These are phyloP conservation scores for Xerocomus minutiporus DNA, from an alignment of 1,284 basidiomycete genomes.

Conservation along the genomic window DNA sequence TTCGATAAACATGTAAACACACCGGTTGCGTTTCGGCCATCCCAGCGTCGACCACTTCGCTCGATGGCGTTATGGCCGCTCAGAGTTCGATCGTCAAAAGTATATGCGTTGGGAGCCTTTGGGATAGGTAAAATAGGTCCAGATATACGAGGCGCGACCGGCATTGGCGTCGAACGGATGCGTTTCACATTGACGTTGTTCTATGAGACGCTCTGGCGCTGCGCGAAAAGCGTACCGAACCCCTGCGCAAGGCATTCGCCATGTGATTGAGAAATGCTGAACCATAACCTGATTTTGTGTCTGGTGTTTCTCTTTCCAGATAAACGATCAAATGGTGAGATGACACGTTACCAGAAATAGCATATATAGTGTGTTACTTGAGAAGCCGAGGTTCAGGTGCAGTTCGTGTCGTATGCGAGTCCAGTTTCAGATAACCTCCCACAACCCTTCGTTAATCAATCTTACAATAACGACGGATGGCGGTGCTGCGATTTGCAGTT, in stretches of 20 bases:
- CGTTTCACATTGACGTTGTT: conserved; percentile 1
- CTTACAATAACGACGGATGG: neutral
- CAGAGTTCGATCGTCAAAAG: neutral
- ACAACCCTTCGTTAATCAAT: neutral
- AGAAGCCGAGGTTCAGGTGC: neutral
- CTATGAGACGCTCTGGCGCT: neutral
- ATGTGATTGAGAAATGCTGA: neutral
- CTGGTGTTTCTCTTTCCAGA: neutral
- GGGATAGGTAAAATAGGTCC: neutral
- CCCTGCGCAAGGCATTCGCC: neutral
- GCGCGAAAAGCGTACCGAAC: neutral
- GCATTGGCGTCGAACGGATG: neutral
- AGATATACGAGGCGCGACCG: conserved; percentile 1
- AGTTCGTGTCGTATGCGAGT: neutral
- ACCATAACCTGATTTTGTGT: neutral
- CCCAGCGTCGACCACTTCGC: neutral
- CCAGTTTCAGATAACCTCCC: neutral
- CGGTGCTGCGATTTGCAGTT: neutral
- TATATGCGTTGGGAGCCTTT: neutral
- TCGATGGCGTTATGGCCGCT: neutral
- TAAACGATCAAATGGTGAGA: neutral
- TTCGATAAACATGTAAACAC: conserved; percentile 29
- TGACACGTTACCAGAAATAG: neutral
- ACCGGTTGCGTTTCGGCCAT: conserved; percentile 6
- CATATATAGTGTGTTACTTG: neutral